Evolutionary conservation across 2,329 filamentous ascomycete species (phyloP).

Genomic region (Fusarium praegraminearum): DNA sequence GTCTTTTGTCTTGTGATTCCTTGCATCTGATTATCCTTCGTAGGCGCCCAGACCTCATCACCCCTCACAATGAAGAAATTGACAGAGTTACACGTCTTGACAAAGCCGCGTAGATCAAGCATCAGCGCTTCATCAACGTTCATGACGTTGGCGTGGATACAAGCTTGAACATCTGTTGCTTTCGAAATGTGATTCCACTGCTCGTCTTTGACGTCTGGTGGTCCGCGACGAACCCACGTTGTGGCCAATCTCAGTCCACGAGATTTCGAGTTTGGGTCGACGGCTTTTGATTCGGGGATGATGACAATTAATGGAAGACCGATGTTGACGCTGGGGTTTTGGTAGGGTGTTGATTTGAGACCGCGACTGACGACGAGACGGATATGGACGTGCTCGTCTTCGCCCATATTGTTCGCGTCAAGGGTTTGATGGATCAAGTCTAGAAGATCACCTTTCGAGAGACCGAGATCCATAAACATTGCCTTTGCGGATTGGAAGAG

Average conservation of each 20-base stretch:
- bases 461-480: slow-evolving; percentile 16
- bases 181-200: slow-evolving; percentile 26
- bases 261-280: slow-evolving; percentile 16
- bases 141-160: slow-evolving; percentile 9
- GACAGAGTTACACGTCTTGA: slow-evolving; percentile 19
- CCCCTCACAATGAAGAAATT: slow-evolving; percentile 13
- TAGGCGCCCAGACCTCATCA: slow-evolving; percentile 16
- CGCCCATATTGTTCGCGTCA: slow-evolving; percentile 1
- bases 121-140: slow-evolving; percentile 2
- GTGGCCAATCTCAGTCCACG: background rate
- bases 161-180: slow-evolving; percentile 3
- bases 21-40: slow-evolving; percentile 24
- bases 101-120: background rate
- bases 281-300: slow-evolving; percentile 10
- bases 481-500: slow-evolving; percentile 12
- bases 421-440: background rate
- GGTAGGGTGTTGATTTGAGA: background rate
- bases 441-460: background rate
- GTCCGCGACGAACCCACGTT: background rate
- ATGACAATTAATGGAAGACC: slow-evolving; percentile 9
- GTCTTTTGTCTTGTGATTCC: slow-evolving; percentile 9
- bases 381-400: slow-evolving; percentile 18
- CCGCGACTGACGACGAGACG: slow-evolving; percentile 5
- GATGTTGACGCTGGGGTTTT: slow-evolving; percentile 8
- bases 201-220: slow-evolving; percentile 10